Conservation (phyloP, 2,329 filamentous ascomycete species). For the Drechslerella coelobrocha region DNA sequence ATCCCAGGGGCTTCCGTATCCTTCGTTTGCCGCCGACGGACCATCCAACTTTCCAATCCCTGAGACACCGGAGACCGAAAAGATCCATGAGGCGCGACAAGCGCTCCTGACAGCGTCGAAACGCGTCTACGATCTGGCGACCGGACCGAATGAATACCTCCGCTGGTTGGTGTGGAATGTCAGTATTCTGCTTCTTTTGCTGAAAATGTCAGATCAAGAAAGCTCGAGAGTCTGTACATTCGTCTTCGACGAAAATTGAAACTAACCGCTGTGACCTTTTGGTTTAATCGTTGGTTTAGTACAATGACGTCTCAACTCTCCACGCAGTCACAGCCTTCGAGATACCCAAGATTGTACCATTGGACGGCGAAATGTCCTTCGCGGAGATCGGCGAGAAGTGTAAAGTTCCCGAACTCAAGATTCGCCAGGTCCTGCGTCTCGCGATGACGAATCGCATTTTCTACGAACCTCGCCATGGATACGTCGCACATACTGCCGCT, state of each 20-base stretch:
- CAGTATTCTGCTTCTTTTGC: constrained; percentile 2
- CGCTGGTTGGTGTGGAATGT: constrained; percentile 50
- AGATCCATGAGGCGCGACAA: constrained; percentile 47
- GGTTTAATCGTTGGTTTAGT: constrained; percentile 10
- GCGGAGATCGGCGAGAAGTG: constrained; percentile 39
- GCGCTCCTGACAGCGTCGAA: constrained; percentile 44
- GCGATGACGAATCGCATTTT: constrained; percentile 68
- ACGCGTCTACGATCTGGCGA: constrained; percentile 41
- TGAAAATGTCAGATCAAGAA: not conserved
- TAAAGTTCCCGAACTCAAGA: constrained; percentile 59
- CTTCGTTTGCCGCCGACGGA: constrained; percentile 45
- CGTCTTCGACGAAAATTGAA: not conserved
- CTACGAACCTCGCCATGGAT: constrained; percentile 62
- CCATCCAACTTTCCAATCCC: constrained; percentile 41
- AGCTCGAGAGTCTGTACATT: not conserved
- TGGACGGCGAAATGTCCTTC: constrained; percentile 41
- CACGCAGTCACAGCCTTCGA: constrained; percentile 34
- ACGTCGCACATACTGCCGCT: constrained; percentile 65
- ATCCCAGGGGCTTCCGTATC: constrained; percentile 38
- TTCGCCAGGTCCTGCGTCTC: constrained; percentile 64
- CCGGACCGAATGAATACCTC: constrained; percentile 43
- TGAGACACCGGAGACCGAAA: constrained; percentile 29
- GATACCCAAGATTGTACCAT: constrained; percentile 37
- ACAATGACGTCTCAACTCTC: constrained; percentile 44
- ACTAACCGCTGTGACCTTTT: not conserved